These are phyloP conservation scores for Fusarium musae DNA, from an alignment of 2,329 filamentous ascomycete species.

Conservation along the genomic window DNA sequence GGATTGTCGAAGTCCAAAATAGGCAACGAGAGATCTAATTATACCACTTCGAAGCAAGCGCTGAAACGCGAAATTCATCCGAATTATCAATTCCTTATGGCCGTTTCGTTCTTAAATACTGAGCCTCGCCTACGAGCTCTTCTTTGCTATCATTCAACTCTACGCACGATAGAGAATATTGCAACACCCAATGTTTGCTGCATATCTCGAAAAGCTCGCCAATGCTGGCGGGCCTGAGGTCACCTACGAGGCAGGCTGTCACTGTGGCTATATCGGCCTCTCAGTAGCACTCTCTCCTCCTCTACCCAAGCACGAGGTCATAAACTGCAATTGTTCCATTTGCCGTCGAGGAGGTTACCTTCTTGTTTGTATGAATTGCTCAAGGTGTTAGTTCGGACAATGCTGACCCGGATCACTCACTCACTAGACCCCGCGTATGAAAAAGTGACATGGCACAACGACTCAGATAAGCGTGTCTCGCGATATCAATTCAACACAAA, in stretches of 20 bases:
- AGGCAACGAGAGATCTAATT: constrained; percentile 20
- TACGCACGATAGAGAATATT: not conserved
- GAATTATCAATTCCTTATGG: not conserved
- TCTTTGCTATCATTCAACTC: too few relatives aligned
- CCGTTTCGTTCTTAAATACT: not conserved
- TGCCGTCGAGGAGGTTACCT: constrained; percentile 63
- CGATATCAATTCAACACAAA: constrained; percentile 58
- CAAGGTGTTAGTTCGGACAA: too few relatives aligned
- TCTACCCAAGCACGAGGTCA: constrained; percentile 56
- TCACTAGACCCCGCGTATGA: constrained; percentile 52
- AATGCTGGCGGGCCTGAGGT: constrained; percentile 39
- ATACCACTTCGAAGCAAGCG: not conserved
- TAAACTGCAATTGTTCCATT: constrained; percentile 65
- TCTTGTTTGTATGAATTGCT: constrained; percentile 54
- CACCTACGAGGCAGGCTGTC: constrained; percentile 62
- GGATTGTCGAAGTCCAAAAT: constrained; percentile 17
- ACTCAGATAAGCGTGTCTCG: constrained; percentile 44
- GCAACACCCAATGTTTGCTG: not conserved
- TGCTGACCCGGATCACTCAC: not conserved
- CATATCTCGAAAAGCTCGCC: constrained; percentile 17
- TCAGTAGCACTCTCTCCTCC: constrained; percentile 60
- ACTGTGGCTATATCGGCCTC: constrained; percentile 64
- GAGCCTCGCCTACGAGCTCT: not conserved
- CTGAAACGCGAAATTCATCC: not conserved
- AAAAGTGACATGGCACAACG: constrained; percentile 57